Conservation (phyloP, 306 rosid genomes). For the Trifolium pratense region DNA sequence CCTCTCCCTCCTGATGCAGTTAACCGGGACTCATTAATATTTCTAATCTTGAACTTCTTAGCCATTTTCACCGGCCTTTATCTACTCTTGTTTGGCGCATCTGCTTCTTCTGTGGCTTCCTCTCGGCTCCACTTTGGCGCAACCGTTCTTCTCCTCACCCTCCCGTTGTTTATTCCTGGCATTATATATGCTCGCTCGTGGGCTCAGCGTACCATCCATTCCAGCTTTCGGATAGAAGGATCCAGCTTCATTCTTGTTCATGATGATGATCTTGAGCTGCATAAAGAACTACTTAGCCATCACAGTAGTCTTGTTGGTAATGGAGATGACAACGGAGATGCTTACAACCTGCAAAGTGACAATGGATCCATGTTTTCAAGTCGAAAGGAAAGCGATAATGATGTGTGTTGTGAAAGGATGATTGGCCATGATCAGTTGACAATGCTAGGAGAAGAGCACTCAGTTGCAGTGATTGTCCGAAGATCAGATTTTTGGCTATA, state of each 20-base stretch:
- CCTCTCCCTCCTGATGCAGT: slow-evolving; percentile 67
- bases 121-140: slow-evolving; percentile 60
- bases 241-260: slow-evolving; percentile 78
- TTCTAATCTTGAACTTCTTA: slow-evolving; percentile 68
- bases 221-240: slow-evolving; percentile 66
- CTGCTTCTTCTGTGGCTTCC: slow-evolving; percentile 46
- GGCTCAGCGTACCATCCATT: slow-evolving; percentile 59
- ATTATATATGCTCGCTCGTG: slow-evolving; percentile 75
- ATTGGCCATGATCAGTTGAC: slow-evolving; percentile 63
- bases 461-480: slow-evolving; percentile 56
- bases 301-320: slow-evolving; percentile 47
- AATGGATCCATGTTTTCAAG: slow-evolving; percentile 36
- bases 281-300: slow-evolving; percentile 70
- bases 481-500: slow-evolving; percentile 93
- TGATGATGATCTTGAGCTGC: slow-evolving; percentile 86
- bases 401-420: slow-evolving; percentile 51
- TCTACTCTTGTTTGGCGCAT: slow-evolving; percentile 72
- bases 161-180: slow-evolving; percentile 80
- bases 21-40: slow-evolving; percentile 72
- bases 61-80: slow-evolving; percentile 82
- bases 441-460: slow-evolving; percentile 86
- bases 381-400: slow-evolving; percentile 35
- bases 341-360: slow-evolving; percentile 35
- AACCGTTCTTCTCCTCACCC: slow-evolving; percentile 68
- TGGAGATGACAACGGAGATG: slow-evolving; percentile 49